These are phyloP conservation scores for Fusarium lyarnte DNA, from an alignment of 2,329 filamentous ascomycete species.

Conservation along the genomic window DNA sequence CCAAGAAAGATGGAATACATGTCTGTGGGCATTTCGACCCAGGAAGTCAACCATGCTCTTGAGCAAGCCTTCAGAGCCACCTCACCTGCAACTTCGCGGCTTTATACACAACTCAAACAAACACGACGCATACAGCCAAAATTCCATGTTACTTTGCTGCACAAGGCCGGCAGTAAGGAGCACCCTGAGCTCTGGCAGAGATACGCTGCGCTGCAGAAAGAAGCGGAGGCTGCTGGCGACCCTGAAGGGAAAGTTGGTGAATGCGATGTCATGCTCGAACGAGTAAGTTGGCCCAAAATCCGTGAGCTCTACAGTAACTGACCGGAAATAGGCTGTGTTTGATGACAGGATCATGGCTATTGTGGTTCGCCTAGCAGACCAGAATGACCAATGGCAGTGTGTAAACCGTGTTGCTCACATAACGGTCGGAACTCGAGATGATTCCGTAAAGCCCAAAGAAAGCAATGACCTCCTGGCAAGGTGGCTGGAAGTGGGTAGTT, in stretches of 20 bases:
- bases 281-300: constrained; percentile 51
- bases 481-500: constrained; percentile 72
- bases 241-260: constrained; percentile 61
- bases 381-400: constrained; percentile 69
- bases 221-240: constrained; percentile 49
- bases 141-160: constrained; percentile 95
- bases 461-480: constrained; percentile 83
- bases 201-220: constrained; percentile 70
- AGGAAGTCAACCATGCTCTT: constrained; percentile 63
- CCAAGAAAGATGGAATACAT: constrained; percentile 65
- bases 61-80: constrained; percentile 73
- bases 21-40: constrained; percentile 58
- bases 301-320: neutral
- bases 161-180: constrained; percentile 71
- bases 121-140: constrained; percentile 79
- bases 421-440: constrained; percentile 83
- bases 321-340: constrained; percentile 72
- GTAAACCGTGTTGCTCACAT: constrained; percentile 85
- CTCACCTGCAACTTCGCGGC: constrained; percentile 55
- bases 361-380: constrained; percentile 76
- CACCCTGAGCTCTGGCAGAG: constrained; percentile 78
- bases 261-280: constrained; percentile 71
- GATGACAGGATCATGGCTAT: constrained; percentile 91
- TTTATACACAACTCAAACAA: constrained; percentile 81
- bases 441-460: constrained; percentile 87